Base-by-base conservation (phyloP, 176 grass and related monocot genomes). In the Typha latifolia region DNA sequence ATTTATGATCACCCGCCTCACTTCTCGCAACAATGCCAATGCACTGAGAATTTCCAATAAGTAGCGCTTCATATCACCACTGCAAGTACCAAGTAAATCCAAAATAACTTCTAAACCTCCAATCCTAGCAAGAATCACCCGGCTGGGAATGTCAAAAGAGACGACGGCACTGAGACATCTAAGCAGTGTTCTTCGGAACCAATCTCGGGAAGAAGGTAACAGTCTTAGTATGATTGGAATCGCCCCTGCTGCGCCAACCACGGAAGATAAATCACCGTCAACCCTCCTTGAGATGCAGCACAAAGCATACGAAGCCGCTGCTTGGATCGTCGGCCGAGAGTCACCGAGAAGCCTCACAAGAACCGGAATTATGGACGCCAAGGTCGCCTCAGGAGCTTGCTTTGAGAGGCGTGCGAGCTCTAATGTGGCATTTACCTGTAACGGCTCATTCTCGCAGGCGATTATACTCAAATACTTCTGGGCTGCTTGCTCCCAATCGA, bases 31-130 rank as follows among this genome's bases (percentile, higher is more conserved):
- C 71, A 73, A 24, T 4, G 71, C 57, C 57, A 73, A 32, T 18
- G 71, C 57, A 32, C 59, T 63, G 57, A 73, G 37, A 50, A 73
- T 63, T 57, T 73, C 71, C 71, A 63, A 18, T 14, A 63, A 73
- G 61, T 63, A 50, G 34, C 8, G 34, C 20, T 48, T 73, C 47
- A 24, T 50, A 26, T 73, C 59, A 49, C 48, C 57, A 18, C 37
- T 63, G 71, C 71, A 73, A 37, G 19, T 50, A 32, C 43, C 4
- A 10, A 73, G 10, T 59, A 73, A 29, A 20, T 31, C 47, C 61
- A 73, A 19, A 32, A 49, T 32, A 16, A 63, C 61, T 20, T 63
- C 71, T 0, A 73, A 43, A 27, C 71, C 71, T 49, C 21, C 57
- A 20, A 16, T 73, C 49, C 37, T 23, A 12, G 47, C 47, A 27